Evolutionary conservation across 495 filamentous ascomycete species (phyloP).

Genomic region (Tuber magnatum): DNA sequence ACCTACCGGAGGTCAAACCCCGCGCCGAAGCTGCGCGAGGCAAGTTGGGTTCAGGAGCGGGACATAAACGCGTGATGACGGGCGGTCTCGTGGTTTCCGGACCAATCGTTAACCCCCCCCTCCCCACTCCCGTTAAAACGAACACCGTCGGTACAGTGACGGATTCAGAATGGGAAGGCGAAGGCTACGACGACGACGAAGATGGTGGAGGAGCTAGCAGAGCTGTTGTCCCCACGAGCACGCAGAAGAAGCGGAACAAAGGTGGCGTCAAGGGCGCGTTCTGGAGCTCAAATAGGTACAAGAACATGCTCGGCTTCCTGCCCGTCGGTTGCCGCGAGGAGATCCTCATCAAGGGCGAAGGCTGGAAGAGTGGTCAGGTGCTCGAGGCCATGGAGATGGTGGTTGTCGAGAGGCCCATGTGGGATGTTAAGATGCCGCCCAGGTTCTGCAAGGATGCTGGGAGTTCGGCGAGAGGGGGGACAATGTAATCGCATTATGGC

Average conservation of each 20-base stretch:
- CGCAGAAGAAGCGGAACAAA: conserved; percentile 39
- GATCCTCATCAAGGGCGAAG: conserved; percentile 35
- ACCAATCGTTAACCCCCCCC: neutral
- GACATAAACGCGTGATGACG: conserved; percentile 40
- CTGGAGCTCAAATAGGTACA: conserved; percentile 86
- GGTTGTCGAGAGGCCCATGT: conserved; percentile 76
- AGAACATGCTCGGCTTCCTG: conserved; percentile 82
- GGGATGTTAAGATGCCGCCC: conserved; percentile 72
- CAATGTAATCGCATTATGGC: neutral
- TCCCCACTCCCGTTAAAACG: neutral
- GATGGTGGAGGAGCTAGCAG: conserved; percentile 46
- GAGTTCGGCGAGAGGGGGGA: neutral
- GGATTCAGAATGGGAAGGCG: conserved; percentile 42
- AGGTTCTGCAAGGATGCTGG: conserved; percentile 51
- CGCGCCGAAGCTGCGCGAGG: conserved; percentile 21
- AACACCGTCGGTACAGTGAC: conserved; percentile 43
- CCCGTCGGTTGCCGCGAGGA: conserved; percentile 50
- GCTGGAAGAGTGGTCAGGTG: conserved; percentile 34
- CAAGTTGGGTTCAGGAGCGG: conserved; percentile 19
- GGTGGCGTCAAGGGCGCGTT: conserved; percentile 42
- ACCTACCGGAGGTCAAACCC: conserved; percentile 51
- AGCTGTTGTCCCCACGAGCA: conserved; percentile 37
- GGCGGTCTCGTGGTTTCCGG: conserved; percentile 3
- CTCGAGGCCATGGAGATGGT: conserved; percentile 78
- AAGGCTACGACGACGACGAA: conserved; percentile 39